Evolutionary conservation across 352 stramenopile species (phyloP), one percentile per base, ranked within the genome.

Genomic region (Peronosclerospora sorghi): DNA sequence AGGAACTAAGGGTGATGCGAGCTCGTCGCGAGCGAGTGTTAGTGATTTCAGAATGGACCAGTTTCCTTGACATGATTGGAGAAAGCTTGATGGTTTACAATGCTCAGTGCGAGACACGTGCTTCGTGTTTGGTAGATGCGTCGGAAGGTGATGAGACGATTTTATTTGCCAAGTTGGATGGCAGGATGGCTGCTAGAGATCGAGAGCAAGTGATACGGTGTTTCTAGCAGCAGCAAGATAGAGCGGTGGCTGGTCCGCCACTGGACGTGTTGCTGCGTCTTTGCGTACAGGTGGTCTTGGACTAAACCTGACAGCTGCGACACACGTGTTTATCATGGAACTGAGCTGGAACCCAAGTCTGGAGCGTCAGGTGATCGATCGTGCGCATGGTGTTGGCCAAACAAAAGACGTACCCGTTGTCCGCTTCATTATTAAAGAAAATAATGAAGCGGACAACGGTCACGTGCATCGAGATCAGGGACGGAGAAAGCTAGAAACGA

Each of bases 271-370:
- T 97, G 48, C 51, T 97, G 10, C 68, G 27, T 94, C 79, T 6
- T 45, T 96, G 26, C 82, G 83, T 30, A 89, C 79, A 1, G 90
- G 90, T 29, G 86, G 84, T 4, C 69, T 93, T 14, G 90, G 88
- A 9, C 75, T 97, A 37, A 97, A 97, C 46, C 69, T 97, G 26
- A 97, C 88, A 4, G 70, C 86, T 39, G 88, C 88, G 12, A 84
- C 83, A 19, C 77, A 95, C 29, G 85, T 97, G 26, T 97, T 97
- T 57, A 70, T 97, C 36, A 91, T 96, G 72, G 87, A 97, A 63
- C 88, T 87, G 18, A 86, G 82, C 27, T 89, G 85, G 70, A 96
- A 97, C 52, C 85, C 83, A 4, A 93, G 83, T 14, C 59, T 96
- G n/a, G 88, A 97, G 58, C 73, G 52, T 18, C 86, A 97, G 41